A percentile compares a stretch with the other conserved stretches of the same genome.
These are phyloP conservation scores for Moesziomyces antarcticus DNA, from an alignment of 1,284 basidiomycete genomes.

Conservation along the genomic window DNA sequence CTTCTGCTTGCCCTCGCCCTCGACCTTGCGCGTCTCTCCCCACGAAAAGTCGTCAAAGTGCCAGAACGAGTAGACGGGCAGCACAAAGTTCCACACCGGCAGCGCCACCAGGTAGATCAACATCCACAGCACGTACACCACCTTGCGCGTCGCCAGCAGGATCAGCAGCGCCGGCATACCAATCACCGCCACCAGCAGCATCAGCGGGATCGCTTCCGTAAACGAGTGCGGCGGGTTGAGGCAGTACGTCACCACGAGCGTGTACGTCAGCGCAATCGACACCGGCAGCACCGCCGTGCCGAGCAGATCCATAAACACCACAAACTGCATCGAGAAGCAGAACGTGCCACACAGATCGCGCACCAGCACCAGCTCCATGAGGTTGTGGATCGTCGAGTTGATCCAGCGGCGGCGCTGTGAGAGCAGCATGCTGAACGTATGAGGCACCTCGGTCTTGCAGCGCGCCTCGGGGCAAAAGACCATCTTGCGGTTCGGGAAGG, in stretches of 20 bases:
- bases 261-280: conserved; percentile 90
- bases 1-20: conserved; percentile 72
- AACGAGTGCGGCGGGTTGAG: conserved; percentile 85
- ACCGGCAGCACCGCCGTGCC: conserved; percentile 95
- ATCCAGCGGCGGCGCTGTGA: conserved; percentile 99
- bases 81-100: conserved; percentile 73
- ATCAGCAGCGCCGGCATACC: conserved; percentile 94
- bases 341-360: conserved; percentile 80
- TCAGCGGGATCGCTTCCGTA: conserved; percentile 91
- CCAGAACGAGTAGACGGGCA: conserved; percentile 94
- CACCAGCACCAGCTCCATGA: conserved; percentile 98
- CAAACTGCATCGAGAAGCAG: conserved; percentile 79
- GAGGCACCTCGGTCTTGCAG: conserved; percentile 94
- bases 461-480: conserved; percentile 97
- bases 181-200: conserved; percentile 87
- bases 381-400: conserved; percentile 98
- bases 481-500: conserved; percentile 96
- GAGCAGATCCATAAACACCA: conserved; percentile 97
- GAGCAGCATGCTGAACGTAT: conserved; percentile 90
- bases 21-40: conserved; percentile 98
- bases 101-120: conserved; percentile 82
- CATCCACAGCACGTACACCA: conserved; percentile 98
- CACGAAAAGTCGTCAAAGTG: conserved; percentile 99
- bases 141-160: conserved; percentile 89
- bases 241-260: conserved; percentile 82